A percentile compares a stretch with the other conserved stretches of the same genome.
These are phyloP conservation scores for Verticillium klebahnii DNA, from an alignment of 2,329 filamentous ascomycete species.

Conservation along the genomic window DNA sequence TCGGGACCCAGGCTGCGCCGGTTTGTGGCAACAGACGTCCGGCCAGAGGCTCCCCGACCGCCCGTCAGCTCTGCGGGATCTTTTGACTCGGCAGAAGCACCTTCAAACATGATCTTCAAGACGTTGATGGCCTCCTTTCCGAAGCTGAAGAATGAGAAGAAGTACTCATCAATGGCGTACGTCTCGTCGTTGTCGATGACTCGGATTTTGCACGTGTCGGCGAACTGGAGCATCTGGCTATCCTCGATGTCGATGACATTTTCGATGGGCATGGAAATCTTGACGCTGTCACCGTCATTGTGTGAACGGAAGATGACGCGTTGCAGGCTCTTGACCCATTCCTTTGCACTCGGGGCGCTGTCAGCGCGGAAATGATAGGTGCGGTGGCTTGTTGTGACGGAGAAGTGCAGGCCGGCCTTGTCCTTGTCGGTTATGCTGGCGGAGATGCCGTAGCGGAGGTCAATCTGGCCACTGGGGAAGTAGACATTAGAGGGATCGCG, in stretches of 20 bases:
- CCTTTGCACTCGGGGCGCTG: slow-evolving; percentile 79
- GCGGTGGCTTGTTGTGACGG: slow-evolving; percentile 74
- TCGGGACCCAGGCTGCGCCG: slow-evolving; percentile 14
- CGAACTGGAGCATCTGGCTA: slow-evolving; percentile 83
- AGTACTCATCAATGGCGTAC: slow-evolving; percentile 96
- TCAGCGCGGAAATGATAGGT: slow-evolving; percentile 88
- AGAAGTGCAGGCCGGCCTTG: slow-evolving; percentile 73
- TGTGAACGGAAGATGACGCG: slow-evolving; percentile 93
- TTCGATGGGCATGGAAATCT: slow-evolving; percentile 83
- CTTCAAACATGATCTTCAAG: slow-evolving; percentile 67
- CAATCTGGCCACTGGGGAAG: slow-evolving; percentile 87
- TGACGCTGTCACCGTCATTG: slow-evolving; percentile 95
- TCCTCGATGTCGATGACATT: slow-evolving; percentile 93
- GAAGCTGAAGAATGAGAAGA: slow-evolving; percentile 90
- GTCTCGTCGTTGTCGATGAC: slow-evolving; percentile 93
- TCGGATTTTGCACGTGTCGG: slow-evolving; percentile 88
- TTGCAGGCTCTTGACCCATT: slow-evolving; percentile 93
- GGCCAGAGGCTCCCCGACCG: slow-evolving; percentile 8
- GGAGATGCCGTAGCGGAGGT: slow-evolving; percentile 86
- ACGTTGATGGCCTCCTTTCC: slow-evolving; percentile 80
- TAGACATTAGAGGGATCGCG: slow-evolving; percentile 79
- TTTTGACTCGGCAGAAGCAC: slow-evolving; percentile 39
- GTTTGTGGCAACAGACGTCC: slow-evolving; percentile 12
- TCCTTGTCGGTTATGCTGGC: slow-evolving; percentile 74
- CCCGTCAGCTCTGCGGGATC: slow-evolving; percentile 1